Evolutionary conservation across 352 stramenopile species (phyloP), one percentile per base, ranked within the genome.

Genomic region (Globisporangium paddicum): DNA sequence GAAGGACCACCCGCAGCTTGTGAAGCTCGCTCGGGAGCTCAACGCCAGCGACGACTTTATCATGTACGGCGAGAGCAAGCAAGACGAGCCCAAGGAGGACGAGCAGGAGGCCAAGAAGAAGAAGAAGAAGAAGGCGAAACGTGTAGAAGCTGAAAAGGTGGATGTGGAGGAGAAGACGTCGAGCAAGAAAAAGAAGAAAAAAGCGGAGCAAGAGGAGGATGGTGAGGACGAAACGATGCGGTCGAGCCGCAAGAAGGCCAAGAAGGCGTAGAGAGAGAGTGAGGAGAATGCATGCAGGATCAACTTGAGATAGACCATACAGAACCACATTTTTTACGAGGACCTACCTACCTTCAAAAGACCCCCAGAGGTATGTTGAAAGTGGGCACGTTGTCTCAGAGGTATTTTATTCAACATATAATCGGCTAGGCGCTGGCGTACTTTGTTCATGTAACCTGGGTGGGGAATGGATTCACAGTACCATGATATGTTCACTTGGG

Each of bases 11-110:
- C 87, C 90, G 14, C 76, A 98, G 42, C 70, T 98, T 21, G 93
- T 79, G 2, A 57, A 69, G 9, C 59, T 87, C 35, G 95, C 94
- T 0, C 71, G 77, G 1, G 73, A 86, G 44, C 69, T 98, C 23
- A 98, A 98, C 66, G 58, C 73, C 38, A 68, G 78, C 8, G 93
- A 98, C 79, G 62, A 83, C 21, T 98, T 93, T 65, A 71, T 87
- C 18, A 98, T 98, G 79, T 82, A 78, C 58, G 58, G 64, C 60
- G 79, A 72, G 42, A 50, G 64, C 47, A 50, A 41, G 35, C 35
- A 19, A 16, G 35, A 41, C 13, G 35, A 40, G 1, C n/a, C 44
- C 25, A 67, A 58, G 42, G 64, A 58, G 50, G 44, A 64, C 30
- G 68, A 72, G 52, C 65, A 72, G 50, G 68, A 72, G 55, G 49